phyloP scores from a whole-genome alignment of 2,329 filamentous ascomycete genomes.

The Lasiodiplodia sp. region DNA sequence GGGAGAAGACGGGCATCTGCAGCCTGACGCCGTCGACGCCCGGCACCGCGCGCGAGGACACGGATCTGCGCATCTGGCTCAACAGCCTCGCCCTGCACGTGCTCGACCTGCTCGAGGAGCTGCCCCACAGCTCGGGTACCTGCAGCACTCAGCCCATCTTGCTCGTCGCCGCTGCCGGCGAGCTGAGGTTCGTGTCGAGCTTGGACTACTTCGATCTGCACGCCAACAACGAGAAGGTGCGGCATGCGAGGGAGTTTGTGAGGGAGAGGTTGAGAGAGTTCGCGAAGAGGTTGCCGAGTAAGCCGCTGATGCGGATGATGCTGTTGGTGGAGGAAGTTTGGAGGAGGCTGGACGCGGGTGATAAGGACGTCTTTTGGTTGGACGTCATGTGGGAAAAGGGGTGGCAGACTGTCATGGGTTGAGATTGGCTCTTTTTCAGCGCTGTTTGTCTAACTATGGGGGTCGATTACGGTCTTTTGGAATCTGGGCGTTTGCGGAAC shows the following conservation, averaged over 20 bases:
- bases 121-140: constrained; percentile 62
- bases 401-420: constrained; percentile 64
- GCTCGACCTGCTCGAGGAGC: constrained; percentile 56
- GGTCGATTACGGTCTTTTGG: neutral
- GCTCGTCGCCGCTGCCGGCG: constrained; percentile 59
- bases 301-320: constrained; percentile 59
- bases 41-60: constrained; percentile 40
- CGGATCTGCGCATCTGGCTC: constrained; percentile 53
- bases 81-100: constrained; percentile 61
- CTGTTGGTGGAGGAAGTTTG: constrained; percentile 62
- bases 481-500: neutral
- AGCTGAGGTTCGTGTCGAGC: constrained; percentile 56
- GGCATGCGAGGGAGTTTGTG: constrained; percentile 57
- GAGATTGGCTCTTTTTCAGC: neutral
- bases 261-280: constrained; percentile 57
- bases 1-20: constrained; percentile 25
- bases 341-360: constrained; percentile 58
- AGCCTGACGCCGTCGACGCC: constrained; percentile 9
- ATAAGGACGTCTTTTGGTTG: constrained; percentile 60
- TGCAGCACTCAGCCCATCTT: constrained; percentile 62
- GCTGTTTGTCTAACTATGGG: neutral
- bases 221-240: constrained; percentile 54
- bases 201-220: constrained; percentile 43
- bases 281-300: constrained; percentile 58
- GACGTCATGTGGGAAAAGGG: constrained; percentile 65